phyloP scores from a whole-genome alignment of 1,284 basidiomycete species.

The Marasmius fiardii region DNA sequence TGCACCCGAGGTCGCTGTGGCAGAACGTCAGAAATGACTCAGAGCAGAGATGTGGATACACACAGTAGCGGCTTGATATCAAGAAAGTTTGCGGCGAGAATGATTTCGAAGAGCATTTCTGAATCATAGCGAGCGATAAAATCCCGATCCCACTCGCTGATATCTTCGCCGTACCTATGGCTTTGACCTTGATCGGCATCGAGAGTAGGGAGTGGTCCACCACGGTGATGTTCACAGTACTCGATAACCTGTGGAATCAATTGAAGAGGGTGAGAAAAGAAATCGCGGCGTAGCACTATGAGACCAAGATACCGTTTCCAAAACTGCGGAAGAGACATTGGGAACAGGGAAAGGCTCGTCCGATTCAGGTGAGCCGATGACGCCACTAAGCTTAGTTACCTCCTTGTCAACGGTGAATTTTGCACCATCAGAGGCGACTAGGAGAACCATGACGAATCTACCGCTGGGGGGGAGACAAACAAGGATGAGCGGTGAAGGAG shows the following conservation, averaged over 20 bases:
- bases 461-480: not conserved
- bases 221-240: constrained; percentile 98
- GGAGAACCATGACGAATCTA: constrained; percentile 59
- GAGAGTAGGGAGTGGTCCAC: constrained; percentile 89
- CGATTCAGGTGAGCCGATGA: constrained; percentile 93
- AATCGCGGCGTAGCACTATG: not conserved
- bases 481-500: not conserved
- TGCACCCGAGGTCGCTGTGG: constrained; percentile 94
- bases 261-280: too few species aligned
- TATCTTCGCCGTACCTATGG: constrained; percentile 96
- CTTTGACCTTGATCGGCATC: constrained; percentile 82
- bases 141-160: constrained; percentile 99
- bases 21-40: not conserved
- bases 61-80: constrained; percentile 99
- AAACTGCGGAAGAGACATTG: constrained; percentile 93
- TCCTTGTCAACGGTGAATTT: constrained; percentile 93
- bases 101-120: constrained; percentile 98
- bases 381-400: constrained; percentile 90
- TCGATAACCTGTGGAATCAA: constrained; percentile 78
- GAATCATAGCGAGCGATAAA: constrained; percentile 97
- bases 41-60: constrained; percentile 28
- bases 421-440: constrained; percentile 94
- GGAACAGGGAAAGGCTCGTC: constrained; percentile 94
- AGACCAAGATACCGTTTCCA: constrained; percentile 77
- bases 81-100: constrained; percentile 98